Evolutionary conservation across 2,329 filamentous ascomycete species (phyloP), one percentile per base, ranked within the genome.

Genomic region (Aspergillus sp.): DNA sequence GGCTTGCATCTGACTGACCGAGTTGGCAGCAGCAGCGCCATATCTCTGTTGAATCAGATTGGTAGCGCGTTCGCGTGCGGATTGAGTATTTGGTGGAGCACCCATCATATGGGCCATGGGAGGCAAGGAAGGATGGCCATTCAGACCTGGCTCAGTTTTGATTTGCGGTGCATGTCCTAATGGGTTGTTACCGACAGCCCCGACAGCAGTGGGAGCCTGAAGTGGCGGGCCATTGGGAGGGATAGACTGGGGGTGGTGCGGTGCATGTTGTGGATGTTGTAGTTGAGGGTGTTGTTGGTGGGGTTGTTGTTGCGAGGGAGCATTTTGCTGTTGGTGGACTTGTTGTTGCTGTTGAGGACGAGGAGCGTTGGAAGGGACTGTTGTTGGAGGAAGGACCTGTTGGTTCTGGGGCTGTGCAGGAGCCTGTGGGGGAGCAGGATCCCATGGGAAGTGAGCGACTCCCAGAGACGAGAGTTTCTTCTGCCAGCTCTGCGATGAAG

Each of bases 401-500:
- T 71, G 67, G 47, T 74, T 71, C 63, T 68, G 62, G 71, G 58
- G 74, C 68, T 66, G 80, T 69, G 68, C 80, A 67, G 66, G 78
- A 62, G 72, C 73, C 51, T 89, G 87, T 9, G 66, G 68, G 50
- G 89, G 88, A 71, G 89, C 88, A 44, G 95, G 93, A 72, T 99
- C 95, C 95, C 95, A 99, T 11, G 95, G 93, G 73, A 98, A 97
- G 57, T 85, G 81, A 59, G 95, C 95, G 61, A 98, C 89, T 64
- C 89, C 86, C 64, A 96, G 86, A 66, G 87, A 86, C 1, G 93
- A 89, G 37, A 99, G 83, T 77, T 96, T 97, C 68, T 88, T 83
- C 81, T 98, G 93, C 95, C 95, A 99, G 78, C 88, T 90, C 93
- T 98, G 72, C 8, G 42, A 55, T 22, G 17, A 45, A 13, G 56